phyloP scores from a whole-genome alignment of 2,329 filamentous ascomycete species.

The Dactylellina leptospora region DNA sequence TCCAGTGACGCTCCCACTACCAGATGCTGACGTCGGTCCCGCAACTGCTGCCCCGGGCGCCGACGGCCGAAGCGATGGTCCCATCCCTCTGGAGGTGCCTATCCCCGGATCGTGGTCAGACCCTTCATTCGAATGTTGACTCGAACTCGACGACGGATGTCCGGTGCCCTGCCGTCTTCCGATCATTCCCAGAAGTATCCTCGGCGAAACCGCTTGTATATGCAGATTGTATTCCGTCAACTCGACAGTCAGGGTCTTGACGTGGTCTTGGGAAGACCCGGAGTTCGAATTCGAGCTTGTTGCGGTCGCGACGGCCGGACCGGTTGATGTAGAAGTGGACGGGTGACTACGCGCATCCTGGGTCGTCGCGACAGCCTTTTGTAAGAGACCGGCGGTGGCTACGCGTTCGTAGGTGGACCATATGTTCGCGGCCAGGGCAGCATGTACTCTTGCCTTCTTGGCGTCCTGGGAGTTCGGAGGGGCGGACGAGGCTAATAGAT shows the following conservation, averaged over 20 bases:
- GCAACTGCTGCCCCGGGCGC: slow-evolving; percentile 18
- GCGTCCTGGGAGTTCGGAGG: slow-evolving; percentile 56
- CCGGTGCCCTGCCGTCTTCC: slow-evolving; percentile 54
- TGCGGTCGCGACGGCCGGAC: neutral
- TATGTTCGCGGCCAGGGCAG: slow-evolving; percentile 57
- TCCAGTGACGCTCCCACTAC: slow-evolving; percentile 47
- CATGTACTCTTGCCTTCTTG: slow-evolving; percentile 57
- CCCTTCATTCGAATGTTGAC: slow-evolving; percentile 56
- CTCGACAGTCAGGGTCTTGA: slow-evolving; percentile 57
- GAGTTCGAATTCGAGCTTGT: slow-evolving; percentile 8
- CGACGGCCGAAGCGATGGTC: slow-evolving; percentile 30
- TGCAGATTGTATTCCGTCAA: slow-evolving; percentile 57
- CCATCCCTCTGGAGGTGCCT: slow-evolving; percentile 38
- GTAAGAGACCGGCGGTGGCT: slow-evolving; percentile 55
- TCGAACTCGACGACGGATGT: slow-evolving; percentile 55
- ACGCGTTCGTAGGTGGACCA: slow-evolving; percentile 56
- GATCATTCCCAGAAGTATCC: slow-evolving; percentile 57
- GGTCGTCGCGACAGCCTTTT: slow-evolving; percentile 54
- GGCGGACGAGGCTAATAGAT: slow-evolving; percentile 56
- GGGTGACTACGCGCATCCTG: slow-evolving; percentile 24
- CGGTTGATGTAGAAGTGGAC: slow-evolving; percentile 7
- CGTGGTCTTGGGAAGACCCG: slow-evolving; percentile 24
- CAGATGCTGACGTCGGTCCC: slow-evolving; percentile 41
- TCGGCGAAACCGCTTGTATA: slow-evolving; percentile 55
- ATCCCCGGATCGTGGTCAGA: slow-evolving; percentile 46